Evolutionary conservation across 345 rosid genomes (phyloP), one percentile per base, ranked within the genome.

Genomic region (Brassica juncea): DNA sequence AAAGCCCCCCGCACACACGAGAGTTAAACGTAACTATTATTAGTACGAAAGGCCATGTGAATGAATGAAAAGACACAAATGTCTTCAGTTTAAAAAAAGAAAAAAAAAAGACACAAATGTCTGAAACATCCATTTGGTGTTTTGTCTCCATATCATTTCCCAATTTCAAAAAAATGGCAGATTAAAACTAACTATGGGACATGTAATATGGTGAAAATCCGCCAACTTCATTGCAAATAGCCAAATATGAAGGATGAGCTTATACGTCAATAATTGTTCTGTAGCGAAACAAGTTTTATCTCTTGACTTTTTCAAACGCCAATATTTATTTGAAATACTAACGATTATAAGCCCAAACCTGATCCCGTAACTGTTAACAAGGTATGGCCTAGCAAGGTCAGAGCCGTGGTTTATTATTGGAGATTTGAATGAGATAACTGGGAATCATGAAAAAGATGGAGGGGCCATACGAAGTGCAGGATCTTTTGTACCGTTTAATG

Each of bases 11-110:
- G 16, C 23, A 63, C 67, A n/a, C 67, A 31, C 67, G n/a, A 3
- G 34, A 32, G 47, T 64, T 64, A 32, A n/a, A 64, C 34, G 47
- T 34, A 64, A 32, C 68, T 15, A 32, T 15, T 16, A 65, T 0
- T 16, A 65, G 69, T 16, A 14, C 67, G 54, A 37, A 35, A 37
- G 71, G 57, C 66, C 55, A 66, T 66, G 71, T 68, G 71, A 16
- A 23, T 19, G 5, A 12, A 66, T 66, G 2, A 47, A 15, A 27
- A 14, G 37, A 47, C n/a, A 4, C 37, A 68, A 42, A 10, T 66
- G 70, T 68, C 52, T 14, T 19, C 19, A 19, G 19, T 19, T 19
- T 19, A 19, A 19, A 19, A 19, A 19, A 19, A 19, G 19, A 19
- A 19, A 19, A 19, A 19, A 19, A 47, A 15, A 27, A 14, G 37